phyloP scores from a whole-genome alignment of 768 basidiomycete species.

The Kwoniella europaea region DNA sequence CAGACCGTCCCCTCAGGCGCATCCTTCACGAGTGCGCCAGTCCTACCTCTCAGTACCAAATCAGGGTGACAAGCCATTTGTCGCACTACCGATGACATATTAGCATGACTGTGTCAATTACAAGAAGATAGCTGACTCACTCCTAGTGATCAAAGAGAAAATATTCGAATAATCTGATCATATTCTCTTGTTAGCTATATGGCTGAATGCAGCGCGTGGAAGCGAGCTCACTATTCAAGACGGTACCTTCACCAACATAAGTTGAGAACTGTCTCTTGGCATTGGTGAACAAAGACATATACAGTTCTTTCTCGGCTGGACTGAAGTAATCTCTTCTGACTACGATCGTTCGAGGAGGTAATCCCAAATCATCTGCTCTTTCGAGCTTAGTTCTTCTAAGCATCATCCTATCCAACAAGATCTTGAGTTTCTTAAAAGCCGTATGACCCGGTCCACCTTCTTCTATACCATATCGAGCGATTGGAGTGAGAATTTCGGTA shows the following conservation, averaged over 20 bases:
- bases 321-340: constrained; percentile 91
- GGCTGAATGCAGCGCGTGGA: too few relatives aligned
- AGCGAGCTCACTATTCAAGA: constrained; percentile 95
- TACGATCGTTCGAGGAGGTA: constrained; percentile 88
- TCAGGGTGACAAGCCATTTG: constrained; percentile 70
- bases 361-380: constrained; percentile 91
- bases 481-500: constrained; percentile 92
- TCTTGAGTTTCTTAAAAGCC: constrained; percentile 90
- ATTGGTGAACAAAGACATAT: constrained; percentile 86
- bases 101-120: neutral
- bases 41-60: constrained; percentile 85
- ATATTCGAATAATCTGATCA: constrained; percentile 60
- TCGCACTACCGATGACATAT: constrained; percentile 39
- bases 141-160: constrained; percentile 77
- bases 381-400: constrained; percentile 73
- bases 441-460: constrained; percentile 69
- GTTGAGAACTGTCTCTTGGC: constrained; percentile 89
- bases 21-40: constrained; percentile 64
- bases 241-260: constrained; percentile 85
- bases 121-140: constrained; percentile 59
- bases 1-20: constrained; percentile 81
- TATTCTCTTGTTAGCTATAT: too few relatives aligned
- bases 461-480: constrained; percentile 80
- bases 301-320: constrained; percentile 94
- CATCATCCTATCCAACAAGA: constrained; percentile 94